These are phyloP conservation scores for Tremella mesenterica DNA, from an alignment of 768 basidiomycete genomes.

Conservation along the genomic window DNA sequence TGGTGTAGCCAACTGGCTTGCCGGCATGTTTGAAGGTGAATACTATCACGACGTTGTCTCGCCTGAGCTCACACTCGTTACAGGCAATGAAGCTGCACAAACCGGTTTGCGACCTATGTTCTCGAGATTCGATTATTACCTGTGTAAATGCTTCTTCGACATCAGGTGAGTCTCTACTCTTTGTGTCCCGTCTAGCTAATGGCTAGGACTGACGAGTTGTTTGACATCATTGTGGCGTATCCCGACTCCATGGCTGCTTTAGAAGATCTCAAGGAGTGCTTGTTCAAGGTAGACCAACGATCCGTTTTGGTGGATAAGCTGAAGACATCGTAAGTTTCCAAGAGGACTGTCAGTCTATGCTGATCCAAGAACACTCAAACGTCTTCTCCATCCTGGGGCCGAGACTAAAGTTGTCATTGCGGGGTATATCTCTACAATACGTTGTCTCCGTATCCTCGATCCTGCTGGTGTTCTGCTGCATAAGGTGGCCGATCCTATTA, in stretches of 20 bases:
- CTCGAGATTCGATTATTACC: slow-evolving; percentile 80
- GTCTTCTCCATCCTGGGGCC: slow-evolving; percentile 89
- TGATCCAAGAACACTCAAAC: slow-evolving; percentile 60
- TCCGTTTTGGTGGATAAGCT: slow-evolving; percentile 64
- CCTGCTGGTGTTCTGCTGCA: slow-evolving; percentile 85
- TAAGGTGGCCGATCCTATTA: slow-evolving; percentile 86
- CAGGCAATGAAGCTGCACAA: slow-evolving; percentile 45
- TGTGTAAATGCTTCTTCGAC: slow-evolving; percentile 83
- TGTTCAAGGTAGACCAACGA: slow-evolving; percentile 47
- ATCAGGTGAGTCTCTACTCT: slow-evolving; percentile 53
- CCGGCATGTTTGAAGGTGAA: slow-evolving; percentile 60
- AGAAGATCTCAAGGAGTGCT: slow-evolving; percentile 61
- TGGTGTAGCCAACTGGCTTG: slow-evolving; percentile 76
- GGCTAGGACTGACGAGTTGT: slow-evolving; percentile 61
- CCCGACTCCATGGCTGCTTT: slow-evolving; percentile 79
- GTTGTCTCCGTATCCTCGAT: slow-evolving; percentile 79
- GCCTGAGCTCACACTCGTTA: slow-evolving; percentile 3
- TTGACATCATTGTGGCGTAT: slow-evolving; percentile 91
- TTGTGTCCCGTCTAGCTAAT: background rate
- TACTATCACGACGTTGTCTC: background rate
- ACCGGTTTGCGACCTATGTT: slow-evolving; percentile 56
- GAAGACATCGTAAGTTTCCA: slow-evolving; percentile 60
- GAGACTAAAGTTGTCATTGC: slow-evolving; percentile 83
- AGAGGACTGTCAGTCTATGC: background rate
- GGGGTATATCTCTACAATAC: slow-evolving; percentile 87